Conservation (phyloP, 2,329 filamentous ascomycete genomes). For the Chalaropsis thielavioides region DNA sequence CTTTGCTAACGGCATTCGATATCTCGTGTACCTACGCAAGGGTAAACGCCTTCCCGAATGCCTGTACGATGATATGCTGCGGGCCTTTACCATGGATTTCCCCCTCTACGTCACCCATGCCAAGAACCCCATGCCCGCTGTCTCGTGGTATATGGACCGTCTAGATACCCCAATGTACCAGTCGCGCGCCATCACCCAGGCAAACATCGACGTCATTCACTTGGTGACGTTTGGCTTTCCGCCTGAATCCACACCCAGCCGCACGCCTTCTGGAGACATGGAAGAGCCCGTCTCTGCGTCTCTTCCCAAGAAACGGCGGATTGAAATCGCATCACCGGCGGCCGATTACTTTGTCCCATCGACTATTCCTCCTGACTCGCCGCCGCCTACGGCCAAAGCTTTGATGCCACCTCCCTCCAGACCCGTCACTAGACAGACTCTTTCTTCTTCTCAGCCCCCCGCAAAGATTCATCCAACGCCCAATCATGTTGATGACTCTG, state of each 20-base stretch:
- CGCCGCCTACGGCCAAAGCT: not conserved
- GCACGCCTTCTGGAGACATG: not conserved
- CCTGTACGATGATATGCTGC: conserved; percentile 40
- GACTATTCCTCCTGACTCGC: not conserved
- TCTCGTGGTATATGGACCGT: conserved; percentile 30
- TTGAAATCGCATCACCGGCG: not conserved
- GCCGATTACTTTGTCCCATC: not conserved
- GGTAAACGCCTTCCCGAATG: conserved; percentile 27
- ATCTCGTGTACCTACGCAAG: conserved; percentile 28
- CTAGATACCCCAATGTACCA: conserved; percentile 23
- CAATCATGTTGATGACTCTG: not conserved
- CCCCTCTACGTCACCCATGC: conserved; percentile 27
- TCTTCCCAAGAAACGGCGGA: not conserved
- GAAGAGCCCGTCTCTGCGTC: not conserved
- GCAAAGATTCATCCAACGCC: not conserved
- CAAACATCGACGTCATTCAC: conserved; percentile 25
- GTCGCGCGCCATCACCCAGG: conserved; percentile 25
- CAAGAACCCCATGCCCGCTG: conserved; percentile 25
- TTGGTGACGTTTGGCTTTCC: not conserved
- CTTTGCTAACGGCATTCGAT: conserved; percentile 34
- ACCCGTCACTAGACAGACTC: not conserved
- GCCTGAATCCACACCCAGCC: not conserved
- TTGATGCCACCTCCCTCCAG: not conserved
- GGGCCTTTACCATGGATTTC: conserved; percentile 31
- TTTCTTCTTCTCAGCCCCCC: not conserved